phyloP scores from a whole-genome alignment of 2,329 filamentous ascomycete genomes.

The Pseudogymnoascus sp. region DNA sequence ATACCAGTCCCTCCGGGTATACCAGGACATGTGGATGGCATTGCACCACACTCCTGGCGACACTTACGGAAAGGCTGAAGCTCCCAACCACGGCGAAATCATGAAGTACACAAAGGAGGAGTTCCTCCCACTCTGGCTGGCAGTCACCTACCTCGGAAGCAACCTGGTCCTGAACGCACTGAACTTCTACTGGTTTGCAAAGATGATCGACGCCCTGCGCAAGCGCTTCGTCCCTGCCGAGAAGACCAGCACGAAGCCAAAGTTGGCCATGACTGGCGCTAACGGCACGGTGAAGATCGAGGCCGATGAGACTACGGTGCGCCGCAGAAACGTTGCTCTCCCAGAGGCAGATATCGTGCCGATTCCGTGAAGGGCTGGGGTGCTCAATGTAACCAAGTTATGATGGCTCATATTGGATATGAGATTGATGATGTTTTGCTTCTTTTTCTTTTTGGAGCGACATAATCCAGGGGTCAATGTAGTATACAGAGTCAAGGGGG shows the following conservation, averaged over 20 bases:
- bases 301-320: conserved; percentile 25
- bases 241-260: conserved; percentile 24
- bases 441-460: not conserved
- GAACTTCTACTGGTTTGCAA: conserved; percentile 79
- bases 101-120: conserved; percentile 43
- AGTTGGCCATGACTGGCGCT: conserved; percentile 19
- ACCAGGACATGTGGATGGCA: conserved; percentile 58
- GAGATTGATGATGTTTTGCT: not conserved
- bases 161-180: conserved; percentile 66
- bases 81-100: conserved; percentile 28
- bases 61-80: conserved; percentile 20
- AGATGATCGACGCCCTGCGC: conserved; percentile 73
- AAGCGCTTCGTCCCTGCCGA: conserved; percentile 60
- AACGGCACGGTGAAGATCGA: conserved; percentile 23
- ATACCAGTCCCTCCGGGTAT: conserved; percentile 60
- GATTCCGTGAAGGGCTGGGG: not conserved
- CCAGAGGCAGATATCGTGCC: not conserved
- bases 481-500: not conserved
- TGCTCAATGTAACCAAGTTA: not conserved
- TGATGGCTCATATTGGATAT: not conserved
- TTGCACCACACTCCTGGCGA: conserved; percentile 37
- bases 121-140: conserved; percentile 62
- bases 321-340: conserved; percentile 19
- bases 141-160: conserved; percentile 54
- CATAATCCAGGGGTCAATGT: not conserved